Evolutionary conservation across 192 early-diverging fungal species (phyloP), one percentile per base, ranked within the genome.

Genomic region (Backusella morwellensis): DNA sequence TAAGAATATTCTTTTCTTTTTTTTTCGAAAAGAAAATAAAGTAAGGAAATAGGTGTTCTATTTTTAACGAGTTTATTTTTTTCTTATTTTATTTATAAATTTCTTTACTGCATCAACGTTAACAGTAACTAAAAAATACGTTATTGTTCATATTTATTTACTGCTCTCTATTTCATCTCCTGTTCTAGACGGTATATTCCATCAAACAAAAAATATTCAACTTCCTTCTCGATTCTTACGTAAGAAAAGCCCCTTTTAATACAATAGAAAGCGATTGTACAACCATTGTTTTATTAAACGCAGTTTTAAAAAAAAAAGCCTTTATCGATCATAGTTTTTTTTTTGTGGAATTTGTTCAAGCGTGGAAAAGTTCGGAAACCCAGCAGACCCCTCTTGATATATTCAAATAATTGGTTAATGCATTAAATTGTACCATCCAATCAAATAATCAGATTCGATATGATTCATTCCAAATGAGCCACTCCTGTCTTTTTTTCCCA

Each of bases 381-480:
- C n/a, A 59, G 14, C 5, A 50, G 47, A 50, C 15, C 47, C 47
- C 47, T 23, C 56, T 26, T 2, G 26, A 11, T 12, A 12, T 11
- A 11, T 44, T 12, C 23, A 9, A 59, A 26, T 59, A 26, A 59
- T 59, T 59, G 56, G 56, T 59, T 59, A 59, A 59, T 59, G 21
- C 56, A 23, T 59, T 26, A 26, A 26, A 59, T 1, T 50, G 47
- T 59, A 59, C 11, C 56, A 59, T 8, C 56, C 56, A 59, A 59
- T 59, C 56, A 59, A 59, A 59, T 59, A 59, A 29, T 0, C 2
- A 0, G 21, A 59, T 59, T 59, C 11, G 12, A 12, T 59, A 59
- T 59, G 56, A 59, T 59, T 59, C 54, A 59, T 59, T 59, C 56
- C 9, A 59, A 59, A 59, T 59, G 56, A 59, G 56, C 56, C 56